phyloP scores from a whole-genome alignment of 108 stramenopile species.

The Craspedostauros australis region DNA sequence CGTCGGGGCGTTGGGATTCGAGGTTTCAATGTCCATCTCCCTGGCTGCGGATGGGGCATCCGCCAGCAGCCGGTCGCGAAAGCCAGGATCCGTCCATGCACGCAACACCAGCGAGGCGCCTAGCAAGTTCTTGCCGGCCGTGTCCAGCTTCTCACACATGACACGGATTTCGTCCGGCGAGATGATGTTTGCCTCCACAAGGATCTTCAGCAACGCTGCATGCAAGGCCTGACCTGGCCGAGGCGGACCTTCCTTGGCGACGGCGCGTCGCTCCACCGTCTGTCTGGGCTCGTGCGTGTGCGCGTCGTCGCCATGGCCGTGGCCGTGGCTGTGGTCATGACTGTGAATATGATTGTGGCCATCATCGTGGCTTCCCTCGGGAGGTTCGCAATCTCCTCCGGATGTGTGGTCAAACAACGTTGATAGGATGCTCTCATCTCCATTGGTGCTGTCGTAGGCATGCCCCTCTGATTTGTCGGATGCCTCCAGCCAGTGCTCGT shows the following conservation, averaged over 20 bases:
- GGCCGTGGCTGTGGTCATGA: constrained; percentile 9
- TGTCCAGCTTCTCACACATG: constrained; percentile 34
- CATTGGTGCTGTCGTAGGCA: constrained; percentile 12
- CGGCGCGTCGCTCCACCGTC: constrained; percentile 28
- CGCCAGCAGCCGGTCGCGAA: constrained; percentile 31
- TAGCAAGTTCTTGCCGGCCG: constrained; percentile 16
- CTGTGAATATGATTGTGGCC: constrained; percentile 8
- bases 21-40: constrained; percentile 43
- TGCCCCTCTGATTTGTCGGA: constrained; percentile 17
- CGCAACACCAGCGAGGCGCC: constrained; percentile 38
- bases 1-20: constrained; percentile 62
- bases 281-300: constrained; percentile 30
- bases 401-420: constrained; percentile 24
- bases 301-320: constrained; percentile 10
- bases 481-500: constrained; percentile 45
- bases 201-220: constrained; percentile 16
- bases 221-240: constrained; percentile 31
- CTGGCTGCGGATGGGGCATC: constrained; percentile 44
- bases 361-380: too few species aligned
- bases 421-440: too few species aligned
- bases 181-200: constrained; percentile 23
- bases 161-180: constrained; percentile 26
- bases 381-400: constrained; percentile 17
- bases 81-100: constrained; percentile 45
- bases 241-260: constrained; percentile 26